Evolutionary conservation across 2,329 filamentous ascomycete genomes (phyloP).

Genomic region (Cucurbitaria berberidis): DNA sequence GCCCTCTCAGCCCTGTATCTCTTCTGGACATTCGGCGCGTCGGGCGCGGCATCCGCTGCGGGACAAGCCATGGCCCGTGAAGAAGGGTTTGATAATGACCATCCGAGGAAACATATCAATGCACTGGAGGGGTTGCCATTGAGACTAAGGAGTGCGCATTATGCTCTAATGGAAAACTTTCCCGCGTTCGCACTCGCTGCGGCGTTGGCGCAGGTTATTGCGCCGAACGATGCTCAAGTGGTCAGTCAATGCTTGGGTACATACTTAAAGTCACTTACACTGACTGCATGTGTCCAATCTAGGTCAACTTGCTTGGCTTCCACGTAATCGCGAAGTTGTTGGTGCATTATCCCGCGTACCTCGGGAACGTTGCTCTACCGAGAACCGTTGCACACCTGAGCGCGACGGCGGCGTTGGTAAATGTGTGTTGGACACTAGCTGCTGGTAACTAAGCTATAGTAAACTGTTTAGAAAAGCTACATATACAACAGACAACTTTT

Average conservation of each 20-base stretch:
- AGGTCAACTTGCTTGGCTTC: constrained; percentile 17
- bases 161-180: constrained; percentile 33
- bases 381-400: constrained; percentile 25
- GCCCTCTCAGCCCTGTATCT: constrained; percentile 28
- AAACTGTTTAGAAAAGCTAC: not conserved
- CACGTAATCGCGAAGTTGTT: constrained; percentile 31
- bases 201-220: constrained; percentile 28
- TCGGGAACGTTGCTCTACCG: constrained; percentile 24
- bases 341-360: constrained; percentile 29
- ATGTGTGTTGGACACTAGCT: constrained; percentile 31
- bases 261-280: not conserved
- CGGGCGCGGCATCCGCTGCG: constrained; percentile 25
- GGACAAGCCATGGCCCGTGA: constrained; percentile 30
- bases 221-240: constrained; percentile 28
- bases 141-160: constrained; percentile 28
- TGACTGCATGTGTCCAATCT: not conserved
- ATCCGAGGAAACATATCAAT: constrained; percentile 24
- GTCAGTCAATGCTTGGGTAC: constrained; percentile 8
- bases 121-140: constrained; percentile 21
- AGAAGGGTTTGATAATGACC: constrained; percentile 21
- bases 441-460: constrained; percentile 12
- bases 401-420: constrained; percentile 29
- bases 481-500: no score
- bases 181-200: constrained; percentile 30
- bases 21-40: constrained; percentile 32